These are phyloP conservation scores for Fusarium lateritium DNA, from an alignment of 2,329 filamentous ascomycete species.

Conservation along the genomic window DNA sequence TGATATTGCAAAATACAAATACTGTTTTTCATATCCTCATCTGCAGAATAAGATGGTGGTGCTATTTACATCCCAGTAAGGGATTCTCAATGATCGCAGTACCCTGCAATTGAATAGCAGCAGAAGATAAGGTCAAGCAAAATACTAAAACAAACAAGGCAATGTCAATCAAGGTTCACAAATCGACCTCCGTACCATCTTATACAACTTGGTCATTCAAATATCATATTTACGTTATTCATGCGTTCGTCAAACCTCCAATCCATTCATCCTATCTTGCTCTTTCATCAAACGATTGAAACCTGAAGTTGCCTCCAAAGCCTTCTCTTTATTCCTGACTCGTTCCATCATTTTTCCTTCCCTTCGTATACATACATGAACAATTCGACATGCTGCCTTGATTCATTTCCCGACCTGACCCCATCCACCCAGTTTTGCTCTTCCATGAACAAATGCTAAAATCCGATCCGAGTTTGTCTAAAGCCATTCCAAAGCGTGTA, in stretches of 20 bases:
- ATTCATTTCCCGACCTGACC: constrained; percentile 16
- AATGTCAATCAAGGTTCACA: background rate
- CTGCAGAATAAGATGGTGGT: too few species aligned
- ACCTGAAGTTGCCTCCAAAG: constrained; percentile 36
- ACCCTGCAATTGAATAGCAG: too few species aligned
- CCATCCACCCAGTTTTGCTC: constrained; percentile 13
- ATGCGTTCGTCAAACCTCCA: background rate
- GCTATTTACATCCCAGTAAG: too few species aligned
- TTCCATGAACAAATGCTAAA: constrained; percentile 28
- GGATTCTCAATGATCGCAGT: background rate
- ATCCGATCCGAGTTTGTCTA: constrained; percentile 36
- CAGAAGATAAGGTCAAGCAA: too few species aligned
- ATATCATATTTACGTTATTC: constrained; percentile 9
- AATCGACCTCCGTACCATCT: too few species aligned
- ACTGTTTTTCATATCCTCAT: background rate
- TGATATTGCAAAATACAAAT: constrained; percentile 24
- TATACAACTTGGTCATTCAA: background rate
- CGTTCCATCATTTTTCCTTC: constrained; percentile 15
- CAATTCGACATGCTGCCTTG: constrained; percentile 7
- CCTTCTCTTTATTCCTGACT: constrained; percentile 30
- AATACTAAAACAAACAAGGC: too few species aligned
- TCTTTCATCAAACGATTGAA: constrained; percentile 14
- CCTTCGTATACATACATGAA: constrained; percentile 41
- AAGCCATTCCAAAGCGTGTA: constrained; percentile 46
- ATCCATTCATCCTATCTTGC: background rate